Percentiles rank a stretch among this genome's conserved stretches.
Conservation (phyloP, 805 yeast genomes). For the Naumovozyma castellii region DNA sequence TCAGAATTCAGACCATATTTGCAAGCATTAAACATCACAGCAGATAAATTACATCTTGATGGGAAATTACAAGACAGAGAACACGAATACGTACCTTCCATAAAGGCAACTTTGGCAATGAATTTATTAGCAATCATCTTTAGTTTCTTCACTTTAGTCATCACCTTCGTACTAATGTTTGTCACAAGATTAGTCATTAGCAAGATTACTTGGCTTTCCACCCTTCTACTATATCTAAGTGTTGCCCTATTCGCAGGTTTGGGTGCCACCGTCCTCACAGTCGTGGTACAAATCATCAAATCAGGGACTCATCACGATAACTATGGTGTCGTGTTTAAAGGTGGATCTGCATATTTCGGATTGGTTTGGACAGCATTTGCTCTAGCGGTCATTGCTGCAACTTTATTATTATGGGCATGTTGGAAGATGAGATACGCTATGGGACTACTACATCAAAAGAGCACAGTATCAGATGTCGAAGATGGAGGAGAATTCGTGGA, state of each 20-base stretch:
- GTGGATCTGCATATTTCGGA: slow-evolving; percentile 23
- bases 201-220: slow-evolving; percentile 2
- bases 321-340: slow-evolving; percentile 22
- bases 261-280: slow-evolving; percentile 21
- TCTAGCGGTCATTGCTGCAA: slow-evolving; percentile 8
- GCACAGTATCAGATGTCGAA: not conserved
- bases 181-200: not conserved
- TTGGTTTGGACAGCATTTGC: slow-evolving; percentile 27
- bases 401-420: slow-evolving; percentile 1
- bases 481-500: not conserved
- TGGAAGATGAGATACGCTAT: slow-evolving; percentile 3
- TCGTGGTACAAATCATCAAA: slow-evolving; percentile 23
- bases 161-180: not conserved
- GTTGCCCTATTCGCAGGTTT: slow-evolving; percentile 21
- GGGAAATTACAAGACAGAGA: slow-evolving; percentile 26
- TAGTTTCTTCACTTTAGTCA: slow-evolving; percentile 10
- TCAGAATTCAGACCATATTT: slow-evolving; percentile 27
- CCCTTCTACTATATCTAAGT: not conserved
- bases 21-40: slow-evolving; percentile 20
- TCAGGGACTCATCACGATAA: slow-evolving; percentile 26
- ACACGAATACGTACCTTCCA: slow-evolving; percentile 28
- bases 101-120: slow-evolving; percentile 25
- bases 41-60: slow-evolving; percentile 22
- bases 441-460: not conserved
- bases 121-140: slow-evolving; percentile 18